Conservation (phyloP, 805 yeast genomes). For the Dipodascus albidus region DNA sequence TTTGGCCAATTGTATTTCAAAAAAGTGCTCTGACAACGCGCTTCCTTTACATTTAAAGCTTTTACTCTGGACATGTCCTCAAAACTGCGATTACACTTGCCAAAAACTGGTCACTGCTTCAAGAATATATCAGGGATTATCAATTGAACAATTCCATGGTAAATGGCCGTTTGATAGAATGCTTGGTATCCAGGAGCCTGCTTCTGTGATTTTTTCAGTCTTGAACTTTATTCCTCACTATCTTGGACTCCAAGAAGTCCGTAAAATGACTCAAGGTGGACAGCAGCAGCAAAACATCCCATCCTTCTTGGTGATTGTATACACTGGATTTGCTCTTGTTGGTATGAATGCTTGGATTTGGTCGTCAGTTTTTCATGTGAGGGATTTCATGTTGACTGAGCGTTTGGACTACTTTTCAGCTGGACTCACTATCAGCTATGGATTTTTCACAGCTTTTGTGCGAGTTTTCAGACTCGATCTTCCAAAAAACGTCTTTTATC, state of each 20-base stretch:
- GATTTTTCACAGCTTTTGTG: constrained; percentile 56
- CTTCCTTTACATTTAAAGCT: constrained; percentile 32
- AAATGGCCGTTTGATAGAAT: constrained; percentile 90
- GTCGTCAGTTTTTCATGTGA: constrained; percentile 76
- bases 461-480: constrained; percentile 52
- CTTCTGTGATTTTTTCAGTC: constrained; percentile 68
- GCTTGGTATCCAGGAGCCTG: constrained; percentile 76
- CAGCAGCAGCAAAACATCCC: constrained; percentile 7
- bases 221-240: constrained; percentile 58
- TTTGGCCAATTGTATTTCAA: constrained; percentile 27
- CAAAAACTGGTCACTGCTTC: constrained; percentile 61
- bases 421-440: constrained; percentile 73
- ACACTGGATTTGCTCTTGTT: constrained; percentile 41
- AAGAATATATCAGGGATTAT: constrained; percentile 37
- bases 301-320: constrained; percentile 23
- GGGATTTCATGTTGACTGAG: constrained; percentile 75
- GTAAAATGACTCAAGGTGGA: constrained; percentile 13
- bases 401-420: constrained; percentile 87
- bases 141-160: constrained; percentile 81
- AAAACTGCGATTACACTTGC: constrained; percentile 89
- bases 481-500: constrained; percentile 17
- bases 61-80: constrained; percentile 62
- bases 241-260: constrained; percentile 30
- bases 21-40: constrained; percentile 21
- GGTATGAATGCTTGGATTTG: constrained; percentile 84